phyloP scores from a whole-genome alignment of 2,329 filamentous ascomycete genomes.

The Ophiostoma sp. region DNA sequence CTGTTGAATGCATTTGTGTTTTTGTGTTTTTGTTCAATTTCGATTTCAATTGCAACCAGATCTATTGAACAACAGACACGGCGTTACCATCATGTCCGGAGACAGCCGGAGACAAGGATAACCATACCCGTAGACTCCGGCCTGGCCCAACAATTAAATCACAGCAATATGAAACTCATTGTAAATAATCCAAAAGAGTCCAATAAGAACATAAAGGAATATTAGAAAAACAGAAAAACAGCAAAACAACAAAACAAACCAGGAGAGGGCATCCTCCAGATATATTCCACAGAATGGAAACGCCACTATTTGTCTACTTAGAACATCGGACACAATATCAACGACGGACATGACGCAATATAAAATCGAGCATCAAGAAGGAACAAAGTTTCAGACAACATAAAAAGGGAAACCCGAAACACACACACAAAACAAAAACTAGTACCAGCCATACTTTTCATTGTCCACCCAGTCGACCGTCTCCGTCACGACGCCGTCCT shows the following conservation, averaged over 20 bases:
- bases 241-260: background rate
- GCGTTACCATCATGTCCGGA: background rate
- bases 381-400: background rate
- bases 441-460: slow-evolving; percentile 68
- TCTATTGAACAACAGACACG: background rate
- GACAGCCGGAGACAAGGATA: slow-evolving; percentile 1
- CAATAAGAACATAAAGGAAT: no score
- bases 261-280: slow-evolving; percentile 12
- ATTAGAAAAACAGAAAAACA: background rate
- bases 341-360: background rate
- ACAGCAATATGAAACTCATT: no score
- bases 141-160: no score
- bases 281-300: slow-evolving; percentile 2
- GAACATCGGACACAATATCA: background rate
- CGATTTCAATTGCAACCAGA: no score
- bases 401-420: background rate
- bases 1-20: slow-evolving; percentile 16
- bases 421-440: background rate
- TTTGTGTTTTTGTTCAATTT: background rate
- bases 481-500: slow-evolving; percentile 41
- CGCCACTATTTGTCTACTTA: slow-evolving; percentile 6
- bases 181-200: no score
- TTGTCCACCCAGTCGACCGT: slow-evolving; percentile 67
- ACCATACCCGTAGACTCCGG: slow-evolving; percentile 1
- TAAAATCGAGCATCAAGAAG: background rate